Evolutionary conservation across 306 rosid species (phyloP).

Genomic region (Prinsepia uniflora): DNA sequence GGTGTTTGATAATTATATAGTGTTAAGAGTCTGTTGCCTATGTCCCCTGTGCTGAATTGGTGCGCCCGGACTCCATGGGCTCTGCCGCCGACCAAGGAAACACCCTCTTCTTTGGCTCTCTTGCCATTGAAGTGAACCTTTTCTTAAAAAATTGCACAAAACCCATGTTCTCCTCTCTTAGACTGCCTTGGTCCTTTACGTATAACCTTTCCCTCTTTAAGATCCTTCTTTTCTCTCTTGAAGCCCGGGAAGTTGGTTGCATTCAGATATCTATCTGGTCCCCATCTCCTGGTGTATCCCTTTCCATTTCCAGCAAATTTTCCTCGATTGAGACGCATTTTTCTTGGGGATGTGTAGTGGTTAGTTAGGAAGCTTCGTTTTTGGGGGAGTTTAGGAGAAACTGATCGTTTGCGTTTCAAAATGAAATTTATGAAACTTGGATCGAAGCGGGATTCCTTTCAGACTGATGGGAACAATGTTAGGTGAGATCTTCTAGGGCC

Average conservation of each 20-base stretch:
- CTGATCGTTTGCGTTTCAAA: constrained; percentile 47
- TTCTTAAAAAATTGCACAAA: constrained; percentile 44
- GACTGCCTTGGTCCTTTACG: constrained; percentile 53
- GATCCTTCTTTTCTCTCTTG: constrained; percentile 51
- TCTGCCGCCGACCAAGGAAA: constrained; percentile 97
- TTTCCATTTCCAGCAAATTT: constrained; percentile 34
- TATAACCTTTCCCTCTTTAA: constrained; percentile 34
- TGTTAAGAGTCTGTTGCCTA: constrained; percentile 64
- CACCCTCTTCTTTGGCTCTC: constrained; percentile 72
- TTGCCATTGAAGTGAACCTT: constrained; percentile 76
- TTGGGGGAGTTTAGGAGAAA: constrained; percentile 22
- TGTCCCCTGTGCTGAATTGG: constrained; percentile 80
- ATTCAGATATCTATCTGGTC: constrained; percentile 37
- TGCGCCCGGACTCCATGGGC: constrained; percentile 90
- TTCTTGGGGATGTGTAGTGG: constrained; percentile 31
- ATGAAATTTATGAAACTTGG: constrained; percentile 99
- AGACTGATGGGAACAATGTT: constrained; percentile 67
- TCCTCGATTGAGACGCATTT: constrained; percentile 12
- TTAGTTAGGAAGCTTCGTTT: constrained; percentile 32
- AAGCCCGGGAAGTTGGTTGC: constrained; percentile 44
- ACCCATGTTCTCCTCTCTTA: constrained; percentile 39
- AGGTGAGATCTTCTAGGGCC: constrained; percentile 56
- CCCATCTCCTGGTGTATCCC: constrained; percentile 30
- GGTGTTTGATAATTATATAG: constrained; percentile 65
- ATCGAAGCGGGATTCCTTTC: constrained; percentile 90